These are phyloP conservation scores for Thielaviopsis ethacetica DNA, from an alignment of 2,329 filamentous ascomycete genomes.

Conservation along the genomic window DNA sequence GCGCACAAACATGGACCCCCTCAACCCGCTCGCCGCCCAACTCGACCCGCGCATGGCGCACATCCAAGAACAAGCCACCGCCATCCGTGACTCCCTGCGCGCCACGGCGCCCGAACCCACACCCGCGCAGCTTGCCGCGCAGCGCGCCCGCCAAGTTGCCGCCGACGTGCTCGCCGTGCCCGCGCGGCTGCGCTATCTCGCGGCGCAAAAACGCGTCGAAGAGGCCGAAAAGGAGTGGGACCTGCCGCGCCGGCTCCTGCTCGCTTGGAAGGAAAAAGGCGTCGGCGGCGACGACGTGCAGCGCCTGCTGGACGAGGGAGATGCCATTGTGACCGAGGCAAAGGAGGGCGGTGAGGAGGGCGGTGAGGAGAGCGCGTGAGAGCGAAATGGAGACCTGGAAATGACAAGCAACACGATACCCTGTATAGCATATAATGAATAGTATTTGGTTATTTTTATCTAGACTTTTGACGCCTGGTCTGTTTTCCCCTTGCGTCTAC, in stretches of 20 bases:
- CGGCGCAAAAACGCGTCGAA: constrained; percentile 41
- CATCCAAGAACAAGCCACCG: constrained; percentile 47
- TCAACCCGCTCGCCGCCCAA: constrained; percentile 57
- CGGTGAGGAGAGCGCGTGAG: not conserved
- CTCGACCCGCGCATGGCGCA: constrained; percentile 58
- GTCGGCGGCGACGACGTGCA: constrained; percentile 38
- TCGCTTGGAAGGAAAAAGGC: constrained; percentile 37
- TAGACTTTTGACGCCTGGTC: not conserved
- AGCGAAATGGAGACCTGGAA: not conserved
- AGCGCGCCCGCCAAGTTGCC: constrained; percentile 38
- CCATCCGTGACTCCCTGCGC: constrained; percentile 36
- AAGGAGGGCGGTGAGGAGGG: not conserved
- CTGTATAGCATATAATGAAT: constrained; percentile 1
- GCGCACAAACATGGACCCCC: constrained; percentile 64
- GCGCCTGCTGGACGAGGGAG: constrained; percentile 37
- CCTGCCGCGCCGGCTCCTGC: constrained; percentile 33
- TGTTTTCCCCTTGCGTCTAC: constrained; percentile 12
- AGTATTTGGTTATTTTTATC: not conserved
- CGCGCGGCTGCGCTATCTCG: constrained; percentile 38
- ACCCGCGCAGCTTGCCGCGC: constrained; percentile 17
- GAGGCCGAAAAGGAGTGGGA: constrained; percentile 44
- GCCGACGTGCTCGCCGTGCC: constrained; percentile 46
- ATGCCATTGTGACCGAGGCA: constrained; percentile 26
- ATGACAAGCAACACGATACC: constrained; percentile 5
- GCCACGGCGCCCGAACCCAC: constrained; percentile 28